phyloP scores from a whole-genome alignment of 345 rosid species.

The Corymbia maculata region DNA sequence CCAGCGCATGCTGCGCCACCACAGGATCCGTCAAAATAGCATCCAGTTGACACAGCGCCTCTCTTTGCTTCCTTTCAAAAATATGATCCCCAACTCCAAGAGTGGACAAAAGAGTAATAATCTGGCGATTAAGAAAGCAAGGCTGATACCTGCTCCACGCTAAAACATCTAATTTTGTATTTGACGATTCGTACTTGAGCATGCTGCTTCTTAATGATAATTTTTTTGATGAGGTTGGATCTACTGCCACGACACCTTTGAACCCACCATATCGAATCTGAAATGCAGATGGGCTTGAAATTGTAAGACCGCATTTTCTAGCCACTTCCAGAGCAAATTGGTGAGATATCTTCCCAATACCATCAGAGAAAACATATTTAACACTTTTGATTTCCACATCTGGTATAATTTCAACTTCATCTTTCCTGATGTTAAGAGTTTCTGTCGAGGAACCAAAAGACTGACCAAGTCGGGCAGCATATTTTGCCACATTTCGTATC shows the following conservation, averaged over 20 bases:
- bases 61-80: constrained; percentile 9
- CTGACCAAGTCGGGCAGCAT: constrained; percentile 37
- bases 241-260: constrained; percentile 79
- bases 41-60: neutral
- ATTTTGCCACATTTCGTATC: constrained; percentile 49
- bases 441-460: constrained; percentile 47
- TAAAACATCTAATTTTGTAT: constrained; percentile 36
- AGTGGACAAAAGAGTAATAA: constrained; percentile 51
- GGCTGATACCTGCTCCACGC: constrained; percentile 43
- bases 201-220: constrained; percentile 31
- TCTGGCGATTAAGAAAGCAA: constrained; percentile 48
- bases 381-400: constrained; percentile 20
- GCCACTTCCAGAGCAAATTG: constrained; percentile 42
- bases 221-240: constrained; percentile 32
- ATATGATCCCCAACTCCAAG: constrained; percentile 18
- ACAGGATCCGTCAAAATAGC: constrained; percentile 5
- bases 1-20: constrained; percentile 4
- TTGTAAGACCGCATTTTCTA: constrained; percentile 14
- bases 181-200: constrained; percentile 18
- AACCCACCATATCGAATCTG: constrained; percentile 36
- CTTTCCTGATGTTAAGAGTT: constrained; percentile 13
- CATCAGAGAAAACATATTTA: constrained; percentile 28
- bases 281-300: constrained; percentile 21
- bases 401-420: constrained; percentile 36
- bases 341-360: constrained; percentile 53